Base-by-base conservation (phyloP, 148 eudicot genomes). In the Dysphania ambrosioides region DNA sequence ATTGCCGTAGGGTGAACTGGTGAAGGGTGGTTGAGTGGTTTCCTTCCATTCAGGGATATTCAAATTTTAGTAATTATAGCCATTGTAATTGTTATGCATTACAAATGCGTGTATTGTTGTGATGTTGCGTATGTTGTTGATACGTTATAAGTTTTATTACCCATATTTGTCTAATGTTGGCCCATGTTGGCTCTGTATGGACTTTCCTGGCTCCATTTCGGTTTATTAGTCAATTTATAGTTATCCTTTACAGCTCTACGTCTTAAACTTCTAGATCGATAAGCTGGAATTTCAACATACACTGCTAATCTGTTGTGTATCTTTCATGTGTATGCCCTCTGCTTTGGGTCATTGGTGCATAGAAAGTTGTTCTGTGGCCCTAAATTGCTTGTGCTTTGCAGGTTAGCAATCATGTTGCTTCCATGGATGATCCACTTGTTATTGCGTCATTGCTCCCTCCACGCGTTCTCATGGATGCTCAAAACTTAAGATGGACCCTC, bases 391-490 rank as follows among this genome's bases (percentile, higher is more conserved):
- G 51, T 53, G 30, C 64, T 31, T 71, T 86, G 72, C 66, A 93
- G 98, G 97, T 93, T 63, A 93, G 98, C 88, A 93, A 93, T 79
- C 98, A 93, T 81, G 97, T 93, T 81, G 97, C 98, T 73, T 86
- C 97, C 59, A 76, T 93, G 80, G 98, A 93, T 79, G 97, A 93
- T 72, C 98, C 98, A 23, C 82, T 93, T 62, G 93, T 93, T 68
- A 81, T 91, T 84, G 88, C 98, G 70, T 72, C 98, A 5, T 83
- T 93, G 73, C 88, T 93, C 62, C 94, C 98, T 30, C 93, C 88
- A 65, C 75, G 80, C 71, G 85, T 83, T 79, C 84, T 91, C 56
- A 83, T 93, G 75, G 89, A 91, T 79, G 93, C 97, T 61, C 86
- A 83, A 57, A 87, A 77, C 75, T 85, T 93, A 85, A 89, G 97